phyloP scores from a whole-genome alignment of 2,329 filamentous ascomycete genomes.

The Aspergillus novoparasiticus region DNA sequence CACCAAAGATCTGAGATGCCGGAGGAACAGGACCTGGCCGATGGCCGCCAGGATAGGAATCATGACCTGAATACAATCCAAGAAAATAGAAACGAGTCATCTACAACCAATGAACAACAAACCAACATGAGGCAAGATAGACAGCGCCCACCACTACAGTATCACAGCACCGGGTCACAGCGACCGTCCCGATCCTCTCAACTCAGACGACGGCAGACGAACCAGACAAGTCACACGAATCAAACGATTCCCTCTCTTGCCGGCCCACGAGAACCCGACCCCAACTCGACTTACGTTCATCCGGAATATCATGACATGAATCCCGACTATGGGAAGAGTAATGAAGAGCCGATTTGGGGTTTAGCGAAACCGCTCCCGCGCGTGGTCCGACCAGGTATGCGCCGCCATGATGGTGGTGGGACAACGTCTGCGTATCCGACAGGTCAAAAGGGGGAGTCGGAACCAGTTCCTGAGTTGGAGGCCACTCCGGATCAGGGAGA shows the following conservation, averaged over 20 bases:
- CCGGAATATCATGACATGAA: slow-evolving; percentile 41
- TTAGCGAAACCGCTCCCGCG: slow-evolving; percentile 55
- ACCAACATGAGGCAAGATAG: background rate
- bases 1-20: background rate
- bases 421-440: background rate
- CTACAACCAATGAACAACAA: rapidly evolving
- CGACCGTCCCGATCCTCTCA: background rate
- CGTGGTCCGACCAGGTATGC: slow-evolving; percentile 54
- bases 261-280: background rate
- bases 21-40: background rate
- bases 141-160: background rate
- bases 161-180: background rate
- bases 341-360: slow-evolving; percentile 52
- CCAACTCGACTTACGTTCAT: slow-evolving; percentile 9
- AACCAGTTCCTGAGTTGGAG: slow-evolving; percentile 3
- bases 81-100: background rate
- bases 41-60: background rate
- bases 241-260: background rate
- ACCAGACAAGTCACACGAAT: background rate
- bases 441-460: slow-evolving; percentile 9
- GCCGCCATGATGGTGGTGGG: slow-evolving; percentile 16
- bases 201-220: background rate
- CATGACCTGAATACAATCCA: background rate
- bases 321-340: slow-evolving; percentile 53
- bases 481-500: background rate